Percentiles rank a stretch among this genome's conserved stretches.
These are phyloP conservation scores for Chalara sp. DNA, from an alignment of 2,329 filamentous ascomycete genomes.

Conservation along the genomic window DNA sequence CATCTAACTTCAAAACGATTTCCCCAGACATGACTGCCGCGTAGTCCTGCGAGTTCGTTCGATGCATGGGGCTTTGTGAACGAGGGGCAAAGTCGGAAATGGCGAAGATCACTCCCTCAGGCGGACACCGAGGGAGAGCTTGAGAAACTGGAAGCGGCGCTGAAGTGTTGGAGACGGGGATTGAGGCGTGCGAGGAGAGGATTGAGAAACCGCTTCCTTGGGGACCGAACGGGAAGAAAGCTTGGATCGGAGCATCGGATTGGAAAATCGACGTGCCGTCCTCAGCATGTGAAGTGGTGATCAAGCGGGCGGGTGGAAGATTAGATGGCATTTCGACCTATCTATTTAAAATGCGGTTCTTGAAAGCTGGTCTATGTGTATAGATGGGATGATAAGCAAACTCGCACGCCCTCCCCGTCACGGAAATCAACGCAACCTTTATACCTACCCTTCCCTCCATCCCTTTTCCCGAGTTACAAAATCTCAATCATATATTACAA, in stretches of 20 bases:
- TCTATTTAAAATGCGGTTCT: too few species aligned
- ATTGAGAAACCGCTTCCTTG: conserved; percentile 24
- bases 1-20: conserved; percentile 32
- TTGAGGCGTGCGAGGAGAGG: conserved; percentile 23
- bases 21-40: conserved; percentile 32
- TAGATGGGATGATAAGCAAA: too few species aligned
- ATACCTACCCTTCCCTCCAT: too few species aligned
- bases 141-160: neutral
- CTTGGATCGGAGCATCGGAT: conserved; percentile 19
- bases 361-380: too few species aligned
- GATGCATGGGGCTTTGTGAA: conserved; percentile 31
- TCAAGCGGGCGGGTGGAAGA: conserved; percentile 19
- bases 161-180: conserved; percentile 27
- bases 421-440: too few species aligned
- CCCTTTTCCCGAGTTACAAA: too few species aligned
- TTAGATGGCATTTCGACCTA: too few species aligned
- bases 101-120: conserved; percentile 30
- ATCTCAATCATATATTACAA: too few species aligned
- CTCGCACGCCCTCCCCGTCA: too few species aligned
- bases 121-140: conserved; percentile 28
- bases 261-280: conserved; percentile 28
- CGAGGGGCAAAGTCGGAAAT: conserved; percentile 10
- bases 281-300: conserved; percentile 25
- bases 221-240: conserved; percentile 29
- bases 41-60: conserved; percentile 36